Evolutionary conservation across 116 monocot genomes (phyloP).

Genomic region (Posidonia oceanica): DNA sequence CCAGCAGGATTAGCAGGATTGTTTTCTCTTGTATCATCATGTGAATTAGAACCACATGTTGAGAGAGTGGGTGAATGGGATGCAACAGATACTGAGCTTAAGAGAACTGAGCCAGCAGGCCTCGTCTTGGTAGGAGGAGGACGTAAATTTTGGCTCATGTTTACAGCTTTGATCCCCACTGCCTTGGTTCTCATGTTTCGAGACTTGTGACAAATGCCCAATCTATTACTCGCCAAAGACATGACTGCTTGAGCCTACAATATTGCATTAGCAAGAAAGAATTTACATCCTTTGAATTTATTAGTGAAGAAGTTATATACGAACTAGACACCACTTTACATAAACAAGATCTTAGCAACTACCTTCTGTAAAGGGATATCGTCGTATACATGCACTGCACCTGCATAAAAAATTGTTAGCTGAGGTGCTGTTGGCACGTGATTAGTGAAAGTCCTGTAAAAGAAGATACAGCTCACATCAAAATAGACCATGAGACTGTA

Average conservation of each 20-base stretch:
- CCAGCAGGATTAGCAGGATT: no score
- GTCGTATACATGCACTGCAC: conserved; percentile 58
- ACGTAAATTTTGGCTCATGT: not conserved
- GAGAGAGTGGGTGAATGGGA: conserved; percentile 2
- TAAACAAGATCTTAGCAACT: not conserved
- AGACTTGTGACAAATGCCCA: not conserved
- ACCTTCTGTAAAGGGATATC: conserved; percentile 62
- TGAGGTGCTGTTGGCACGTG: conserved; percentile 23
- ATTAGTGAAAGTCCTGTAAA: conserved; percentile 20
- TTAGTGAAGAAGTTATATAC: no score
- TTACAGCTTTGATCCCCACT: not conserved
- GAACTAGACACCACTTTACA: no score
- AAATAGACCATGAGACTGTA: not conserved
- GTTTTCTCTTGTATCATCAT: not conserved
- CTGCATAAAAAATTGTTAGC: conserved; percentile 71
- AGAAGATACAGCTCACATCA: not conserved
- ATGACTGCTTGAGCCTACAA: conserved; percentile 57
- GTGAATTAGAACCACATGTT: not conserved
- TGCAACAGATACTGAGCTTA: conserved; percentile 18
- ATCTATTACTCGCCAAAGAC: conserved; percentile 37
- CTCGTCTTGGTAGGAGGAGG: not conserved
- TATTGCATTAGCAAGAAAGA: not conserved
- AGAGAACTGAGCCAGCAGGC: not conserved
- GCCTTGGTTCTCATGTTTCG: not conserved
- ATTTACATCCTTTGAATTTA: no score